Evolutionary conservation across 352 stramenopile genomes (phyloP), one percentile per base, ranked within the genome.

Genomic region (Phytophthora vignae): DNA sequence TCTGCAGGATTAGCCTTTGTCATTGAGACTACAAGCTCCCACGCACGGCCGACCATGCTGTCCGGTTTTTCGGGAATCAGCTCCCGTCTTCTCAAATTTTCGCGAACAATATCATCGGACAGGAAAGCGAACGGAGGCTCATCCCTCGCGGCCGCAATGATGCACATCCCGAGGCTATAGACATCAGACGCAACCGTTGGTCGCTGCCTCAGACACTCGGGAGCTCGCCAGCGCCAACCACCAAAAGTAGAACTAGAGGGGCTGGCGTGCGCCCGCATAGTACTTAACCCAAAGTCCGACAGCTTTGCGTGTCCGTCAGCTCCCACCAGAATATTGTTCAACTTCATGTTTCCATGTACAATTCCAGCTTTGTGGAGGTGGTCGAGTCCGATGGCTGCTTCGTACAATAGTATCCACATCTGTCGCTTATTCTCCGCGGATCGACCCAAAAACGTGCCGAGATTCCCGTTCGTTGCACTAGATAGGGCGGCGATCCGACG

Each of bases 331-430:
- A 70, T 57, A 7, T 59, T 70, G 42, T 64, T 70, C 9, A 50
- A 19, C 15, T 70, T 70, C 25, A 70, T 36, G 10, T 67, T 25
- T 25, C 60, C 60, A 21, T 67, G 60, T 4, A 67, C 60, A 3
- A 67, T 29, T 6, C 21, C n/a, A 8, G 38, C 15, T 9, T 52
- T 60, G 60, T 67, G 60, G 33, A 67, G 11, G 25, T 67, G 92
- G 38, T 71, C 25, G 1, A 96, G 48, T 2, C 83, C 89, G 33
- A 81, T 38, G 2, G 66, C 64, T 6, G 72, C 58, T 3, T 82
- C 50, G n/a, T 68, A 60, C 14, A 82, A n/a, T 7, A 69, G 19
- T 1, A 33, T 27, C 63, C 61, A 76, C 33, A 69, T 53, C 31
- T 42, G 19, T 8, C 31, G 22, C 2, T n/a, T 29, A 2, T 62